phyloP scores from a whole-genome alignment of 2,329 filamentous ascomycete genomes.

The Fusarium torulosum region DNA sequence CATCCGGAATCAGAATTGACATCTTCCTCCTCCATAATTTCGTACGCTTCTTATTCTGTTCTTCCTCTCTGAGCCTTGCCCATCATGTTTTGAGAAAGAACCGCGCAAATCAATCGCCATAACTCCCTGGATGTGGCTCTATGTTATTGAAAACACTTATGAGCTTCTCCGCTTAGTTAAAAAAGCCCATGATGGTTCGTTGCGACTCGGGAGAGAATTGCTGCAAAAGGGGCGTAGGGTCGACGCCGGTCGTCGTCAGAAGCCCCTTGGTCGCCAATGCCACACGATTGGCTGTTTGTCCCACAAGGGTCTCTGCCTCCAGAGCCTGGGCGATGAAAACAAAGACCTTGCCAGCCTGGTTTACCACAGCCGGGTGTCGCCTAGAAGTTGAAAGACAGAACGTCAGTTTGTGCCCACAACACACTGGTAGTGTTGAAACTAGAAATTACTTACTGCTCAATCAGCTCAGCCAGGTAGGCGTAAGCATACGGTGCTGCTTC shows the following conservation, averaged over 20 bases:
- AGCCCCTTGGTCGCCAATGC: conserved; percentile 83
- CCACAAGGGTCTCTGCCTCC: conserved; percentile 89
- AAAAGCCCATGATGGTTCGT: conserved; percentile 81
- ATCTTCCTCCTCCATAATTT: conserved; percentile 37
- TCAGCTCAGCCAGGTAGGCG: conserved; percentile 88
- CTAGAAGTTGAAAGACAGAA: conserved; percentile 59
- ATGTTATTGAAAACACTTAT: conserved; percentile 15
- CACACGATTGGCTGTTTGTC: conserved; percentile 82
- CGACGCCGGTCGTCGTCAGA: conserved; percentile 77
- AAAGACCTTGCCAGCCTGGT: conserved; percentile 85
- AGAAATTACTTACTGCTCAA: conserved; percentile 82
- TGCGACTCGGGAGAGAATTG: conserved; percentile 85
- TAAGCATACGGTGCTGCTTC: conserved; percentile 98
- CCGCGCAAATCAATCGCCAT: conserved; percentile 12
- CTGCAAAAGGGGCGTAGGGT: conserved; percentile 80
- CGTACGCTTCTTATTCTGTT: conserved; percentile 36
- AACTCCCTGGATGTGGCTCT: conserved; percentile 8
- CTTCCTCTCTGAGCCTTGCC: conserved; percentile 19
- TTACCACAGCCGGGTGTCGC: conserved; percentile 84
- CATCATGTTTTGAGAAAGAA: conserved; percentile 30
- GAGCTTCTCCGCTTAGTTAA: conserved; percentile 64
- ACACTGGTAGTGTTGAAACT: not conserved
- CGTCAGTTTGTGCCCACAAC: conserved; percentile 45
- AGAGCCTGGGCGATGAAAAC: conserved; percentile 87
- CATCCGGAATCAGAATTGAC: conserved; percentile 41